Evolutionary conservation across 192 early-diverging fungal species (phyloP), one percentile per base, ranked within the genome.

Genomic region (Funneliformis geosporum): DNA sequence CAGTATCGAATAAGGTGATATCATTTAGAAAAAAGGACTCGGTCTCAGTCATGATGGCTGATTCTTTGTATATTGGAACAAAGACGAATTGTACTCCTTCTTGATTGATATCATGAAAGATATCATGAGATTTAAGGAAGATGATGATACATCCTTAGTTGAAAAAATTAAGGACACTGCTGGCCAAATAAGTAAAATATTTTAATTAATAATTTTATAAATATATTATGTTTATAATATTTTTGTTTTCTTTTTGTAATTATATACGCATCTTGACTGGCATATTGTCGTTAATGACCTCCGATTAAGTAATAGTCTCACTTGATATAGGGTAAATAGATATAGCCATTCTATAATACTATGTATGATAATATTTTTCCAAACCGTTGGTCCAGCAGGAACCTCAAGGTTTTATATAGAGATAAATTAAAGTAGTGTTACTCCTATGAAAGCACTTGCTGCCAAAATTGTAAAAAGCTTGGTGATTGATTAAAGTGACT

Each of bases 1-100:
- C 86, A 96, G 96, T 83, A 99, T 99, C 80, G 97, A 99, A 88
- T 99, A 99, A 84, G 97, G 97, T 81, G 97, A 55, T 99, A 99
- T 88, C 92, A 95, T 72, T 87, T 97, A 83, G 87, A 95, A 93
- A 87, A 92, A 96, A 76, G 94, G 94, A 79, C 89, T 98, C 66
- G 92, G 91, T 66, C 83, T 95, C 75, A 78, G 82, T 62, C 84
- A 93, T 81, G 97, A 97, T 82, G 94, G 92, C 91, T 69, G 90
- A 73, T 91, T 94, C 47, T 96, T 99, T 80, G 91, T 90, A 21
- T 87, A 94, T 85, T 99, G 97, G 97, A 99, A 99, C 93, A 90
- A 96, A 91, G 95, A 93, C 60, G 96, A 97, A 79, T 89, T 99
- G 67, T 95, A 99, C 88, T 98, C 95, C 10, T 99, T 94, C 91